Base-by-base conservation (phyloP, 495 filamentous ascomycete species). In the Penicillium ucsense region DNA sequence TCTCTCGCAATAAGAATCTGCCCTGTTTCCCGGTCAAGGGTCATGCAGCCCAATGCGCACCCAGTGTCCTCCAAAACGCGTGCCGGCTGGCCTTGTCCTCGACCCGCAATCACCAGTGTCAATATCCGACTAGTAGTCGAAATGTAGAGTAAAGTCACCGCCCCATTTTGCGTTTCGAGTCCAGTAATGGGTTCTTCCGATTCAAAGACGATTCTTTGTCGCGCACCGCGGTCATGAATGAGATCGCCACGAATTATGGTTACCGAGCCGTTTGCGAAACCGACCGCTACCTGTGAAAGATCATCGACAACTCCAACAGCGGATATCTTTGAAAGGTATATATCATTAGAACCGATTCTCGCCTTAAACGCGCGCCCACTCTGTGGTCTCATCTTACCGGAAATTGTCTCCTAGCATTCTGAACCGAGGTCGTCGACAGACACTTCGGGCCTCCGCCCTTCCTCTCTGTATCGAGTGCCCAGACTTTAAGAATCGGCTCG, bases 161-260 rank as follows among this genome's bases (percentile, higher is more conserved):
- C 41, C 0, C 67, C 67, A 28, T 42, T 58, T 35, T 71, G 68
- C 5, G 59, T 60, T 46, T 88, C 85, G 20, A 95, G 83, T 4
- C 89, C 92, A 0, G 92, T 98, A 35, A 98, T 84, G 0, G 92
- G 92, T 55, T 98, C 92, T 54, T 97, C 89, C 3, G 90, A 95
- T 57, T 96, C 92, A 66, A 94, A 94, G 30, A 98, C 89, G 30
- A 91, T 91, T 27, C 94, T 80, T 63, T 98, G 92, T 61, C 89
- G 90, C 34, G 92, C 86, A n/a, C 92, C 92, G 49, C 89, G 80
- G 62, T 97, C 94, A 62, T 97, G 87, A 49, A 98, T 89, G 40
- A 98, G 68, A 65, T 98, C 92, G 45, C 92, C 92, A 35, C 92
- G 80, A 48, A 98, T 85, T 34, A 96, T 82, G 6, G 88, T 94